Conservation (phyloP, 441 rosid genomes). For the Croton setiger region DNA sequence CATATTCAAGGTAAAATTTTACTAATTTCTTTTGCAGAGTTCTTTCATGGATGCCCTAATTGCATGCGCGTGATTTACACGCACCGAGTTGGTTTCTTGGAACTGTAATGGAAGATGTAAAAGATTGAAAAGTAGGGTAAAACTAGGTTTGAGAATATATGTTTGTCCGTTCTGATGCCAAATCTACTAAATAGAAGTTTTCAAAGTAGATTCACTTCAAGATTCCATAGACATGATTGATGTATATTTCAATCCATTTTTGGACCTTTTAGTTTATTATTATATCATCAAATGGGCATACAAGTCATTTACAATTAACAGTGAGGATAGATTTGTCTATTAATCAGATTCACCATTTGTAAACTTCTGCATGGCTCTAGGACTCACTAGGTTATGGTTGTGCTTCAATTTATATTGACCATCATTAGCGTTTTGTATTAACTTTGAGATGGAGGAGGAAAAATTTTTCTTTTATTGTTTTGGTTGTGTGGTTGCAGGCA, state of each 20-base stretch:
- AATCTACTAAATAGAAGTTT: background rate
- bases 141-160: conserved; percentile 14
- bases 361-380: conserved; percentile 46
- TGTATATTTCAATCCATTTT: conserved; percentile 5
- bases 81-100: background rate
- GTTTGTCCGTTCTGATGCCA: conserved; percentile 14
- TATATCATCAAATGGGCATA: background rate
- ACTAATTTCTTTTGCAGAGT: no score
- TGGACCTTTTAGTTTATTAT: background rate
- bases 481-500: conserved; percentile 27
- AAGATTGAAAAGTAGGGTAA: conserved; percentile 17
- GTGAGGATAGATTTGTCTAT: conserved; percentile 20
- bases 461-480: background rate
- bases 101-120: background rate
- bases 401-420: conserved; percentile 15
- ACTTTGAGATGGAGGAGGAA: background rate
- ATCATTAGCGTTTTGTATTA: background rate
- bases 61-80: background rate
- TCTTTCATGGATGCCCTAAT: conserved; percentile 7
- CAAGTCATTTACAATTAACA: conserved; percentile 2
- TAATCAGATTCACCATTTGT: conserved; percentile 21
- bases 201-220: conserved; percentile 3
- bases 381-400: background rate
- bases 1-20: conserved; percentile 53
- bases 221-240: conserved; percentile 22